Conservation (phyloP, 306 rosid genomes). For the Elaeagnus macrophylla region DNA sequence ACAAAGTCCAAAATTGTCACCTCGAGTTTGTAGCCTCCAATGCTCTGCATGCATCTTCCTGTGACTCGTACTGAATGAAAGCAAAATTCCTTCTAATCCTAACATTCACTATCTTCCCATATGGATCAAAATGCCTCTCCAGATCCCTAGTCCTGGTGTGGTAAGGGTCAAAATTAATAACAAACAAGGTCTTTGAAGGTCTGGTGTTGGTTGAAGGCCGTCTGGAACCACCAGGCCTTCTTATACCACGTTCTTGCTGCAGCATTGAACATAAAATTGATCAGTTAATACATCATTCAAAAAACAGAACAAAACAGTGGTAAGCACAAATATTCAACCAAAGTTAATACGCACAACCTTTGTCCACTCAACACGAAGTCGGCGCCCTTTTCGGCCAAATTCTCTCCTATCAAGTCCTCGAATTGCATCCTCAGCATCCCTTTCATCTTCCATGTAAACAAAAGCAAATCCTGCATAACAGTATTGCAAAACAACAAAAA, state of each 20-base stretch:
- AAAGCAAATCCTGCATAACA: conserved; percentile 79
- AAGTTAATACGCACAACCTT: conserved; percentile 37
- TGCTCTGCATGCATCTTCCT: conserved; percentile 91
- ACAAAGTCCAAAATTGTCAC: conserved; percentile 25
- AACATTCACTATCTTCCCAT: conserved; percentile 85
- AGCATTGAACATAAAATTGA: conserved; percentile 7
- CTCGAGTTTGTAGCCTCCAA: conserved; percentile 87
- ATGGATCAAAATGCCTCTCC: conserved; percentile 96
- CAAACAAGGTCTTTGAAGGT: conserved; percentile 92
- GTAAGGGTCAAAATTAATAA: conserved; percentile 85
- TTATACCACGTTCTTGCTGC: conserved; percentile 83
- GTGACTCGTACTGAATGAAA: conserved; percentile 87
- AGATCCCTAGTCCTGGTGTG: conserved; percentile 89
- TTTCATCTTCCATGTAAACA: conserved; percentile 92
- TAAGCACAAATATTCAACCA: background rate
- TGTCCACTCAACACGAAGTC: conserved; percentile 99
- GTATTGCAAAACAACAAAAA: conserved; percentile 10
- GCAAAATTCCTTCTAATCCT: conserved; percentile 95
- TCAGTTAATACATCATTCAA: background rate
- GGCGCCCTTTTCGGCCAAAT: conserved; percentile 90
- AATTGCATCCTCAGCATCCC: conserved; percentile 95
- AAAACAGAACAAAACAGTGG: conserved; percentile 8
- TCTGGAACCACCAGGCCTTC: conserved; percentile 77
- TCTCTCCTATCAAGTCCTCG: conserved; percentile 77
- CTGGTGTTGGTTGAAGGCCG: conserved; percentile 57